These are phyloP conservation scores for Boechera stricta DNA, from an alignment of 345 rosid genomes.

Conservation along the genomic window DNA sequence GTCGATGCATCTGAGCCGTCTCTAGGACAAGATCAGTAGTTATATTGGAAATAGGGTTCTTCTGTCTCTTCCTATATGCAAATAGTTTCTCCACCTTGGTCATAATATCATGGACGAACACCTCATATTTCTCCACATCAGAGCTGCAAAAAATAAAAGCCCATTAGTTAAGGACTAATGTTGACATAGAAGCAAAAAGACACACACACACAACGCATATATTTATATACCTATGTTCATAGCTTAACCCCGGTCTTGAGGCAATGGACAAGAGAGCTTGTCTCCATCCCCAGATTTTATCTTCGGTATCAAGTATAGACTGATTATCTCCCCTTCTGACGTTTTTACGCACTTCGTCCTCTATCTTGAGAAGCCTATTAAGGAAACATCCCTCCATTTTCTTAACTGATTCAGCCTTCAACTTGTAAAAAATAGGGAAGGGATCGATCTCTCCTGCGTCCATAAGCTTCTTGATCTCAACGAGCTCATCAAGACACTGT, in stretches of 20 bases:
- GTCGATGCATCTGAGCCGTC: neutral
- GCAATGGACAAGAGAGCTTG: constrained; percentile 24
- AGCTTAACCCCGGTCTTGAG: neutral
- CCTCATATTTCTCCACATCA: neutral
- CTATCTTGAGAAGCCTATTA: constrained; percentile 30
- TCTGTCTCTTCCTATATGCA: neutral
- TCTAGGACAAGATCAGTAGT: neutral
- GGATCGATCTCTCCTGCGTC: constrained; percentile 17
- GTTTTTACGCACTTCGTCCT: constrained; percentile 8
- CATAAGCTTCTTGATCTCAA: constrained; percentile 36
- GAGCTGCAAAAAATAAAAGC: constrained; percentile 9
- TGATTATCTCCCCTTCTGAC: neutral
- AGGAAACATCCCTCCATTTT: neutral
- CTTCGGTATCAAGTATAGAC: constrained; percentile 18
- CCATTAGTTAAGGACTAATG: neutral
- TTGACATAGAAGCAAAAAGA: neutral
- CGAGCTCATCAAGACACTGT: constrained; percentile 31
- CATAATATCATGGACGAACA: constrained; percentile 4
- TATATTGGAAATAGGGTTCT: too few species aligned
- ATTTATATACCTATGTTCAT: constrained; percentile 1
- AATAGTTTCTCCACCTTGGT: constrained; percentile 14
- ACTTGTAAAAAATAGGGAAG: constrained; percentile 22
- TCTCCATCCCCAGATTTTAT: constrained; percentile 34
- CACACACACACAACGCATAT: too few species aligned
- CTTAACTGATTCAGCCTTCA: neutral